Conservation (phyloP, 108 stramenopile species). For the Cyclotella cryptica region DNA sequence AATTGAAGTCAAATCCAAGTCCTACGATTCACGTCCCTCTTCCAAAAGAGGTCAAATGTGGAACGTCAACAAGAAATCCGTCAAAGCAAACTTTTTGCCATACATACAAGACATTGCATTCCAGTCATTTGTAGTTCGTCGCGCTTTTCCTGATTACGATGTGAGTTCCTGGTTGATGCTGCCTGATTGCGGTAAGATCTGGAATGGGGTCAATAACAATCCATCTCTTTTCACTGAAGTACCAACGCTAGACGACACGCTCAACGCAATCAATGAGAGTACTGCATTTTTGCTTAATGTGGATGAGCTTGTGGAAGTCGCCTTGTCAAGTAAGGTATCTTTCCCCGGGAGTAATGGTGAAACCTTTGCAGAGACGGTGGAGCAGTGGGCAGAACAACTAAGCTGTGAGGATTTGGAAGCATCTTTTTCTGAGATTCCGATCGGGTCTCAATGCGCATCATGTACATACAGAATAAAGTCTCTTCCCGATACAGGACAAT, state of each 20-base stretch:
- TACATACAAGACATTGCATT: conserved; percentile 64
- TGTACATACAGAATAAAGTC: conserved; percentile 56
- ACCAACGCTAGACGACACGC: conserved; percentile 35
- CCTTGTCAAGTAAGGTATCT: conserved; percentile 29
- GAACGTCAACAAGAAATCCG: conserved; percentile 30
- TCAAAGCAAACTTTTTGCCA: conserved; percentile 50
- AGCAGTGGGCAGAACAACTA: conserved; percentile 44
- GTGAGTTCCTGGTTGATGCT: conserved; percentile 59
- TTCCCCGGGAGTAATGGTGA: conserved; percentile 54
- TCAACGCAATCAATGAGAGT: conserved; percentile 40
- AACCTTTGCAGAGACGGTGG: conserved; percentile 27
- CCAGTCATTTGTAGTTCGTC: conserved; percentile 49
- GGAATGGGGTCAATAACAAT: not conserved
- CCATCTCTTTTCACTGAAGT: not conserved
- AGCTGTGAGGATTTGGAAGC: conserved; percentile 22
- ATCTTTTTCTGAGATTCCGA: conserved; percentile 24
- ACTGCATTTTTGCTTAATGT: conserved; percentile 49
- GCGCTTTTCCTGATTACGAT: conserved; percentile 44
- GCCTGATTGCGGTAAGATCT: conserved; percentile 52
- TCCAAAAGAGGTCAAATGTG: conserved; percentile 37
- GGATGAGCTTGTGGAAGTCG: conserved; percentile 52
- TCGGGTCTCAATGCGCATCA: conserved; percentile 55
- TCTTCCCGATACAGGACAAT: not conserved
- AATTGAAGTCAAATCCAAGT: conserved; percentile 62
- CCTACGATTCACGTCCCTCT: conserved; percentile 49